phyloP scores from a whole-genome alignment of 2,329 filamentous ascomycete genomes.

The Sarocladium kiliense region DNA sequence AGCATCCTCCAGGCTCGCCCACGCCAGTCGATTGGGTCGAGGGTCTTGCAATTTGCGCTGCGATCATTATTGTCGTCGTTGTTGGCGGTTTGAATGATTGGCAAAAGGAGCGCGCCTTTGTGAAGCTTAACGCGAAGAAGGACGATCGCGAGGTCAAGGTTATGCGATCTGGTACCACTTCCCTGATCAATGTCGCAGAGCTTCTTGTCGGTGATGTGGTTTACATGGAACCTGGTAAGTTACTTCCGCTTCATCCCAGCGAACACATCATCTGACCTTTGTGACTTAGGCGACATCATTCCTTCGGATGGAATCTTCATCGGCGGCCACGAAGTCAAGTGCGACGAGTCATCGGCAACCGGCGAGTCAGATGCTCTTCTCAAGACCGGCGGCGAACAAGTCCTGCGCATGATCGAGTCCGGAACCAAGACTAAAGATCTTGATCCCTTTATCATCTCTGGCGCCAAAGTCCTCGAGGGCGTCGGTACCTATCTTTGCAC shows the following conservation, averaged over 20 bases:
- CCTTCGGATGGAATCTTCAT: slow-evolving; percentile 68
- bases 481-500: slow-evolving; percentile 73
- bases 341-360: slow-evolving; percentile 65
- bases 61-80: slow-evolving; percentile 69
- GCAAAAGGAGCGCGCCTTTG: slow-evolving; percentile 77
- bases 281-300: slow-evolving; percentile 48
- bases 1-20: slow-evolving; percentile 26
- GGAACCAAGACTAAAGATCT: slow-evolving; percentile 48
- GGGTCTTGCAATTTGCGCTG: slow-evolving; percentile 72
- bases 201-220: slow-evolving; percentile 70
- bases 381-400: slow-evolving; percentile 56
- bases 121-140: slow-evolving; percentile 76
- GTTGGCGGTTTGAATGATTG: slow-evolving; percentile 78
- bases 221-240: slow-evolving; percentile 60
- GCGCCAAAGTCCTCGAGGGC: slow-evolving; percentile 69
- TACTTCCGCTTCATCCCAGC: too few relatives aligned
- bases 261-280: neutral
- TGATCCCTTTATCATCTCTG: slow-evolving; percentile 72
- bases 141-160: slow-evolving; percentile 71
- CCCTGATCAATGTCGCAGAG: slow-evolving; percentile 65
- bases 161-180: slow-evolving; percentile 66
- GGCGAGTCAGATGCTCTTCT: slow-evolving; percentile 56
- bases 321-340: slow-evolving; percentile 54
- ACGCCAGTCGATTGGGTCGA: slow-evolving; percentile 57
- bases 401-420: slow-evolving; percentile 32